phyloP scores from a whole-genome alignment of 768 basidiomycete genomes.

The Leucocoprinus sp. region DNA sequence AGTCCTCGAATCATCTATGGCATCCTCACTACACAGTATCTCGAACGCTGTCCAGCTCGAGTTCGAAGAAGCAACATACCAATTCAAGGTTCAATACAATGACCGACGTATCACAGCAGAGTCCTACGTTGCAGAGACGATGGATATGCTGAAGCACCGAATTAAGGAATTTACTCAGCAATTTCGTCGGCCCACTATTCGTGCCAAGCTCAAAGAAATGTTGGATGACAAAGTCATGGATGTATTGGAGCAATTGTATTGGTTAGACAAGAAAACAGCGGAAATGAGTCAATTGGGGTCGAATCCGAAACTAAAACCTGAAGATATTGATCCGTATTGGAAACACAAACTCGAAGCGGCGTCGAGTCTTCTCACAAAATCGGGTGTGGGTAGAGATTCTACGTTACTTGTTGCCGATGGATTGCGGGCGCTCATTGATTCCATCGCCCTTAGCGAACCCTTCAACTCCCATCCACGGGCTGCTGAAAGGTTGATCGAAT shows the following conservation, averaged over 20 bases:
- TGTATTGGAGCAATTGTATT: conserved; percentile 94
- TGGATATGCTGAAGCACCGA: conserved; percentile 83
- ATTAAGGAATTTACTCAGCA: conserved; percentile 81
- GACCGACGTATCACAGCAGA: conserved; percentile 92
- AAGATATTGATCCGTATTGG: conserved; percentile 88
- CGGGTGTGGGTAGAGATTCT: conserved; percentile 89
- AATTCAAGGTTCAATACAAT: conserved; percentile 99
- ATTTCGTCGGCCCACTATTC: conserved; percentile 85
- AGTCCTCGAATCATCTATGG: conserved; percentile 96
- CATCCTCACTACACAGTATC: conserved; percentile 89
- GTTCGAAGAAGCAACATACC: conserved; percentile 93
- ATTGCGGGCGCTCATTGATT: conserved; percentile 80
- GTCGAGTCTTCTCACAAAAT: conserved; percentile 87
- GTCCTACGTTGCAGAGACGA: conserved; percentile 95
- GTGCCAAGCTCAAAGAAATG: conserved; percentile 84
- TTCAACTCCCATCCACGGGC: conserved; percentile 87
- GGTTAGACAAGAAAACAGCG: conserved; percentile 80
- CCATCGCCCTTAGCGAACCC: conserved; percentile 82
- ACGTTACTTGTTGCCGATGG: conserved; percentile 94
- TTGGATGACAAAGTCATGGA: conserved; percentile 97
- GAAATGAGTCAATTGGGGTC: conserved; percentile 68
- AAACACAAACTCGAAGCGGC: conserved; percentile 94
- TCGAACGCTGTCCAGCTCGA: conserved; percentile 97
- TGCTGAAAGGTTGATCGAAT: conserved; percentile 83
- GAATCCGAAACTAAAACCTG: conserved; percentile 60